Base-by-base conservation (phyloP, 208 protist species). In the Leptomonas pyrrhocoris region DNA sequence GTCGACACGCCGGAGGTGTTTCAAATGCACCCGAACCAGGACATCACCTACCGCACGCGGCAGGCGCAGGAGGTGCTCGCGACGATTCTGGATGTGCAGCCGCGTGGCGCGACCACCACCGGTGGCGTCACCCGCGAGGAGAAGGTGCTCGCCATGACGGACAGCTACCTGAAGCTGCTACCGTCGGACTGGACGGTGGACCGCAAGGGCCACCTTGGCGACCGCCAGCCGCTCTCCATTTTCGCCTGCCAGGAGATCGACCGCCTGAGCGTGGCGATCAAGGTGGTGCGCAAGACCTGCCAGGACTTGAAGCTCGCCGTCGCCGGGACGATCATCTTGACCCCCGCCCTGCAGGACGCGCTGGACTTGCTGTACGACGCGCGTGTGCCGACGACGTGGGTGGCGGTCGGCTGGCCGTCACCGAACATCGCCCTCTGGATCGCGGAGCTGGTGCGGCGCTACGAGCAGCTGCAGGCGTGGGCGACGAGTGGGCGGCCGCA, bases 351-450 rank as follows among this genome's bases (percentile, higher is more conserved):
- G 59, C 89, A 98, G 68, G 94, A 98, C 77, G 83, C 95, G 36
- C 73, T 99, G 42, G 93, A 99, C 82, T 92, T 93, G 53, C 74
- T 99, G 18, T 99, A 98, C 86, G 97, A 99, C 79, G 97, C 96
- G 31, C 87, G 95, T 53, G 98, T 99, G 50, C 98, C 98, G 40
- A 87, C 90, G 42, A 77, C 79, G 54, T 99, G 98, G 98, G 77
- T 95, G 36, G 87, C 91, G n/a, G 86, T 98, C 11, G 98, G 97
- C 28, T 98, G 98, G 97, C 86, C 86, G n/a, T 95, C 96, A 42
- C 85, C 95, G 23, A 98, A 94, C 69, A 97, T 99, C 54, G 95
- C 96, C 11, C 89, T 97, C 28, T 99, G 98, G 98, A 98, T 99
- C 49, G 79, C 68, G n/a, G 97, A 98, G 77, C 80, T 99, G 19